phyloP scores from a whole-genome alignment of 2,329 filamentous ascomycete species.

The Diaporthe sp. region DNA sequence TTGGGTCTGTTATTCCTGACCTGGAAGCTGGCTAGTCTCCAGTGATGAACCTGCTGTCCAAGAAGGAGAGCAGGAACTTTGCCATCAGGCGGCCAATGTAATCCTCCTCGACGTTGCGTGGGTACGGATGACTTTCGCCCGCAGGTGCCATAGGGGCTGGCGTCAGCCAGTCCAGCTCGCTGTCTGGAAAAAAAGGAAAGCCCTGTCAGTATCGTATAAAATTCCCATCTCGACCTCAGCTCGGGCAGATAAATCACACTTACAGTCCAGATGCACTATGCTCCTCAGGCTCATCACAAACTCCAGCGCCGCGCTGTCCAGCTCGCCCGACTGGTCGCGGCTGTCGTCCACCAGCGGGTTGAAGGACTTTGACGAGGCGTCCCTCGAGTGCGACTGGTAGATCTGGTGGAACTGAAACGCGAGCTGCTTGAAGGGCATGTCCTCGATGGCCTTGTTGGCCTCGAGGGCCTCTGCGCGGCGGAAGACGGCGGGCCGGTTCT shows the following conservation, averaged over 20 bases:
- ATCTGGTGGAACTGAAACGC: constrained; percentile 69
- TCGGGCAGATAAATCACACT: constrained; percentile 41
- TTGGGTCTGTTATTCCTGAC: not conserved
- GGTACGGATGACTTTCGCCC: constrained; percentile 56
- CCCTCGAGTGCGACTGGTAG: constrained; percentile 66
- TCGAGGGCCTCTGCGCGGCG: constrained; percentile 56
- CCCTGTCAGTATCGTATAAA: not conserved
- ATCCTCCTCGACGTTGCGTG: constrained; percentile 58
- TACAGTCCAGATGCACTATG: constrained; percentile 56
- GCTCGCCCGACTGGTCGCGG: constrained; percentile 53
- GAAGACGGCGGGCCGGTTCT: constrained; percentile 49
- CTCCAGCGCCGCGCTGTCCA: constrained; percentile 57
- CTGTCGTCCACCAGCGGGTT: constrained; percentile 63
- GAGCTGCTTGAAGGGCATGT: constrained; percentile 70
- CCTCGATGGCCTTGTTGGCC: constrained; percentile 63
- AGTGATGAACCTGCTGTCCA: constrained; percentile 60
- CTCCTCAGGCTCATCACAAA: constrained; percentile 58
- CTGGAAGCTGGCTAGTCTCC: constrained; percentile 39
- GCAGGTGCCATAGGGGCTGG: constrained; percentile 54
- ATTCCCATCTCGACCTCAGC: not conserved
- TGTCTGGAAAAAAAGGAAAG: constrained; percentile 40
- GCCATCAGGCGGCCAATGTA: constrained; percentile 65
- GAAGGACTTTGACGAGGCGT: constrained; percentile 60
- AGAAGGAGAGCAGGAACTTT: constrained; percentile 66
- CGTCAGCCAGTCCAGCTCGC: constrained; percentile 56